A percentile compares a stretch with the other conserved stretches of the same genome.
Evolutionary conservation across 169 alveolate genomes (phyloP).

Genomic region (Perkinsus olseni): DNA sequence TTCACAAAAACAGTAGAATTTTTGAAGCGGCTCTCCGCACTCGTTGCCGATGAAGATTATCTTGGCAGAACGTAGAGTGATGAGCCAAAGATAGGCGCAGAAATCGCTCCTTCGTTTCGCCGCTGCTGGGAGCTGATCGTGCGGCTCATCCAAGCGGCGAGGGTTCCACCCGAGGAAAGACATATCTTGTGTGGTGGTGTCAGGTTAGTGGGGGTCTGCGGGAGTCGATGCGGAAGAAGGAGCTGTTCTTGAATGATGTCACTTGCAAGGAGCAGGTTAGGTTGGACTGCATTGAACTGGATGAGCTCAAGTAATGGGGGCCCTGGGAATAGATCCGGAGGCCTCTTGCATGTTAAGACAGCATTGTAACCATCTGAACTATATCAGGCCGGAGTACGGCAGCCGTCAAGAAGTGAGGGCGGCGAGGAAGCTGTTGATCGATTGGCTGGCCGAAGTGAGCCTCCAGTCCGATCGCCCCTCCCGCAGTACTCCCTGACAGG

Average conservation of each 20-base stretch:
- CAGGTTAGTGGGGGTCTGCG: neutral
- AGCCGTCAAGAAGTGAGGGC: neutral
- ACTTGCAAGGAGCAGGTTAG: neutral
- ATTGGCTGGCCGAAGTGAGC: neutral
- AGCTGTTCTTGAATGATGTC: neutral
- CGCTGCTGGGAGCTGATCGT: too few species aligned
- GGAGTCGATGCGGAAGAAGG: neutral
- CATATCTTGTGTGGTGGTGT: neutral
- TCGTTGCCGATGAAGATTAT: too few species aligned
- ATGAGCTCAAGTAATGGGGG: neutral
- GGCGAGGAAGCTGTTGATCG: neutral
- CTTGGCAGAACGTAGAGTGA: too few species aligned
- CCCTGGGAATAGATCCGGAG: too few species aligned
- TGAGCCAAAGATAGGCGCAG: too few species aligned
- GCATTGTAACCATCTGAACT: neutral
- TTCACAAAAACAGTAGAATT: too few species aligned
- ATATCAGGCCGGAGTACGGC: neutral
- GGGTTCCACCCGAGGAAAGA: too few species aligned
- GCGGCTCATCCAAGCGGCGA: too few species aligned
- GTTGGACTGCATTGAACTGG: neutral
- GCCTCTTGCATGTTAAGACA: neutral
- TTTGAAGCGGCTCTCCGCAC: too few species aligned
- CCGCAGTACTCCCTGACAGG: neutral
- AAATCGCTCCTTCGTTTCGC: too few species aligned
- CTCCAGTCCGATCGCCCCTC: neutral